A percentile compares a stretch with the other conserved stretches of the same genome.
Conservation (phyloP, 2,329 filamentous ascomycete species). For the Clarireedia monteithiana region DNA sequence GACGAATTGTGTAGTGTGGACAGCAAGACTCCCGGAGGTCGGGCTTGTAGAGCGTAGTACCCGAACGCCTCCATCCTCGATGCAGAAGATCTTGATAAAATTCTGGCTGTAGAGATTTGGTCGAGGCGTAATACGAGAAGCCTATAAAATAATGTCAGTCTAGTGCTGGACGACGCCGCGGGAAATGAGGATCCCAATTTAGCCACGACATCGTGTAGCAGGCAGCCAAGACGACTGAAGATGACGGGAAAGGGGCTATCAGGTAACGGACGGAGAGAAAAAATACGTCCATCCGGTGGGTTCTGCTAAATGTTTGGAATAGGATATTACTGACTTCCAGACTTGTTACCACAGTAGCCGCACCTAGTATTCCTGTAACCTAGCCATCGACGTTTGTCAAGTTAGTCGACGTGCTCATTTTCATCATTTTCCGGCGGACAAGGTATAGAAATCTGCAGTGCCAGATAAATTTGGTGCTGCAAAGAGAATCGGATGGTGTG, state of each 20-base stretch:
- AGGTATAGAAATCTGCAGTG: slow-evolving; percentile 1
- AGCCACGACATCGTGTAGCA: not conserved
- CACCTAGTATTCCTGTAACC: slow-evolving; percentile 26
- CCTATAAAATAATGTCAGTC: slow-evolving; percentile 33
- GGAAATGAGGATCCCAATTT: not conserved
- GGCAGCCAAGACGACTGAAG: not conserved
- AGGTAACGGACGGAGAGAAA: not conserved
- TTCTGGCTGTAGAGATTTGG: slow-evolving; percentile 50
- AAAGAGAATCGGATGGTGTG: not conserved
- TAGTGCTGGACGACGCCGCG: not conserved
- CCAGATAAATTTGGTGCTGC: not conserved
- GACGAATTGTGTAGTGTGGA: slow-evolving; percentile 78
- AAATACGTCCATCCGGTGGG: not conserved
- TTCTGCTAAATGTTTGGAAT: not conserved
- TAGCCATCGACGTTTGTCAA: slow-evolving; percentile 8
- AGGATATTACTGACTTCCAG: slow-evolving; percentile 22
- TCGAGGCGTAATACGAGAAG: slow-evolving; percentile 63
- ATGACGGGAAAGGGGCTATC: not conserved
- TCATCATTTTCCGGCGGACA: not conserved
- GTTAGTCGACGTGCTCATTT: slow-evolving; percentile 1
- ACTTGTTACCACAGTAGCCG: slow-evolving; percentile 26
- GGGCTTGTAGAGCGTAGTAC: slow-evolving; percentile 65
- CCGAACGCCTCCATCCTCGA: slow-evolving; percentile 71
- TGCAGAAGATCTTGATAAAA: slow-evolving; percentile 69
- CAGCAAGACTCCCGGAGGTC: slow-evolving; percentile 78